phyloP scores from a whole-genome alignment of 108 stramenopile species.

The Nitzschia palea region DNA sequence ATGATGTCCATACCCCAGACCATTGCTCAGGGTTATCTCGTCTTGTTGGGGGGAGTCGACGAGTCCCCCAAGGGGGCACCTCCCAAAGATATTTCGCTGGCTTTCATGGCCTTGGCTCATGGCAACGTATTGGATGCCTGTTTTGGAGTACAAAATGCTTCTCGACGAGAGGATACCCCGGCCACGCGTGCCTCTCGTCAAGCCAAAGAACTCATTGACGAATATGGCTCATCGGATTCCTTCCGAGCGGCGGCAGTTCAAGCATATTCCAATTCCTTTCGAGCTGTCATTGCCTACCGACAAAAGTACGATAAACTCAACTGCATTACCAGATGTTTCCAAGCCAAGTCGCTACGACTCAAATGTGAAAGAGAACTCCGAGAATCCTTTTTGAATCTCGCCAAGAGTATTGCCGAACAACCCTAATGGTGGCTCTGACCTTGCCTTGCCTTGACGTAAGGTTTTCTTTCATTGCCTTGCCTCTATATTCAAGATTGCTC shows the following conservation, averaged over 20 bases:
- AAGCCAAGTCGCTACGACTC: conserved; percentile 15
- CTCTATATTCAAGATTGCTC: no score
- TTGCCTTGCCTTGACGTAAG: no score
- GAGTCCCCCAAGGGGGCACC: background rate
- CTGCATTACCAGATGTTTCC: conserved; percentile 34
- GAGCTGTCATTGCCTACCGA: conserved; percentile 30
- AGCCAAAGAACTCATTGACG: conserved; percentile 38
- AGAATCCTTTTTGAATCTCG: conserved; percentile 18
- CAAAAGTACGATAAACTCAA: conserved; percentile 25
- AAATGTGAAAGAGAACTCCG: conserved; percentile 17
- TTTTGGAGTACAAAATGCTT: conserved; percentile 41
- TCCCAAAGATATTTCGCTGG: conserved; percentile 23
- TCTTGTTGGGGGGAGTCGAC: conserved; percentile 23
- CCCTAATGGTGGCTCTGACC: no score
- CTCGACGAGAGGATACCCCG: conserved; percentile 22
- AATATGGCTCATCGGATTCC: conserved; percentile 26
- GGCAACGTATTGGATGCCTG: conserved; percentile 67
- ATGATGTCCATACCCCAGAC: conserved; percentile 28
- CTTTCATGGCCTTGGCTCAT: conserved; percentile 55
- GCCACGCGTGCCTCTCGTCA: conserved; percentile 13
- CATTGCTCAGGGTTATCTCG: conserved; percentile 37
- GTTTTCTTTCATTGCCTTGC: no score
- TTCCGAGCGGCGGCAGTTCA: conserved; percentile 40
- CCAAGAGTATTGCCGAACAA: conserved; percentile 22
- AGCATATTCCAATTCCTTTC: conserved; percentile 40